Base-by-base conservation (phyloP, 441 rosid genomes). In the Brassica balearica region DNA sequence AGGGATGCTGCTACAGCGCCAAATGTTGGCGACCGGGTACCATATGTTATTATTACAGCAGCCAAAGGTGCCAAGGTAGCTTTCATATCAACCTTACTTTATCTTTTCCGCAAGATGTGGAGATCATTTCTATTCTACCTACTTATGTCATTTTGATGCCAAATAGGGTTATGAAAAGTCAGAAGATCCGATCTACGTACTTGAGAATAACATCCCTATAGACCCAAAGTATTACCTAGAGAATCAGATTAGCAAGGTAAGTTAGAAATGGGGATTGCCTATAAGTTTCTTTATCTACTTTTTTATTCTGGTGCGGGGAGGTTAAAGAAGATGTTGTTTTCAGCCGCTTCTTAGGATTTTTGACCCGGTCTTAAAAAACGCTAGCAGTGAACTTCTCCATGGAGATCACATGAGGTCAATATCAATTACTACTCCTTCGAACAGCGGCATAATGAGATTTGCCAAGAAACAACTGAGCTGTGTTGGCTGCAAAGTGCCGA, bases 1-100 rank as follows among this genome's bases (percentile, higher is more conserved):
- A 86, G 99, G 77, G 97, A 96, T 86, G 86, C 99, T 80, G 98
- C 98, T 59, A 96, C 99, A 71, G 99, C 98, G 36, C 99, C 99
- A 82, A 94, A 86, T 85, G 95, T 96, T 81, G 99, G 99, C 83
- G 99, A 96, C 86, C 93, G 98, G 43, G 99, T 96, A 46, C 98
- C 98, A 3, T 96, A 91, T 79, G 99, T 96, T 78, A 92, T 94
- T 68, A 82, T 96, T 74, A 91, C 92, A 84, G 97, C 92, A 85
- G 90, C 96, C 69, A 96, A 94, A 88, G 99, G 98, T 60, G 99
- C 99, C 65, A 96, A 94, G 99, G 99, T 92, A 82, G 43, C 67
- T 46, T 71, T 73, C 74, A 69, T 74, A 29, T 36, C 60, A 72
- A 76, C 41, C 32, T 65, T 64, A 17, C 8, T 41, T 36, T 68